Percentiles rank a stretch among this genome's conserved stretches.
phyloP scores from a whole-genome alignment of 805 yeast genomes.

The Scheffersomyces ergatensis region DNA sequence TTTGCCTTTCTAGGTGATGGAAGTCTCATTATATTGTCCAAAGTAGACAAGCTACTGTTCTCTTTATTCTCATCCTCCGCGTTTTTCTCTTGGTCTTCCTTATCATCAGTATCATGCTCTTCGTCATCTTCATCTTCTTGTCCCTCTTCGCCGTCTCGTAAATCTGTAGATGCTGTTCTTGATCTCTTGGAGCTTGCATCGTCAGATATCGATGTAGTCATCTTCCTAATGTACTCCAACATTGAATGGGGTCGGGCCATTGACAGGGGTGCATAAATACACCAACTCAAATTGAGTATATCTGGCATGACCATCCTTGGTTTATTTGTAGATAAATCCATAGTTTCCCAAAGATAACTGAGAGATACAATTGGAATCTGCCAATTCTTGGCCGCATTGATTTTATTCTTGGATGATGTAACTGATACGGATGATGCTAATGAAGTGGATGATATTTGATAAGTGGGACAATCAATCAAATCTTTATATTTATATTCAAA shows the following conservation, averaged over 20 bases:
- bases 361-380: constrained; percentile 56
- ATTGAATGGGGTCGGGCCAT: constrained; percentile 8
- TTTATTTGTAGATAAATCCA: constrained; percentile 28
- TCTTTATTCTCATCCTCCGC: constrained; percentile 12
- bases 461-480: constrained; percentile 33
- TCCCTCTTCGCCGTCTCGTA: too few species aligned
- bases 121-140: background rate
- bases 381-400: constrained; percentile 58
- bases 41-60: background rate
- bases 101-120: background rate
- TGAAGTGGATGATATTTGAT: constrained; percentile 22
- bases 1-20: constrained; percentile 55
- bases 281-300: constrained; percentile 49
- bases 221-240: constrained; percentile 8
- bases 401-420: constrained; percentile 50
- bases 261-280: constrained; percentile 47
- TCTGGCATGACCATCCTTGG: constrained; percentile 29
- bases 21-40: constrained; percentile 23
- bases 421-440: constrained; percentile 28
- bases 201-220: background rate
- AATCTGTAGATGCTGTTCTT: background rate
- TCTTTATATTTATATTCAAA: constrained; percentile 34
- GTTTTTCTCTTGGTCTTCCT: background rate
- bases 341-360: constrained; percentile 52
- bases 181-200: constrained; percentile 1